Base-by-base conservation (phyloP, 1,284 basidiomycete genomes). In the Irpex sp. region DNA sequence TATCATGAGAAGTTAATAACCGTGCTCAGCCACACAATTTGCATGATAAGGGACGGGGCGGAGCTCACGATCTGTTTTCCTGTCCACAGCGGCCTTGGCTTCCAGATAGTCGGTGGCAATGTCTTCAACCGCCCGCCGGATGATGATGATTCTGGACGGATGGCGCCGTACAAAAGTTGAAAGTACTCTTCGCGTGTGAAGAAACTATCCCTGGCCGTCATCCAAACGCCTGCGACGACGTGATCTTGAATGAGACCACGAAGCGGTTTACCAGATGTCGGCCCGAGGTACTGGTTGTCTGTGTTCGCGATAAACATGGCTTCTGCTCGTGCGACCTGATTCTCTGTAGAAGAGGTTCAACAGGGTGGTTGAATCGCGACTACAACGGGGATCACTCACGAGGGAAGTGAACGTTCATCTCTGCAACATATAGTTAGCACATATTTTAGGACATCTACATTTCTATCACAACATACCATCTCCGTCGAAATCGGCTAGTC, bases 371-470 rank as follows among this genome's bases (percentile, higher is more conserved):
- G 10, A 18, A 51, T 19, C 9, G 23, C 12, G 23, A 21, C 16
- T 52, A n/a, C 16, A 18, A 49, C 48, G 23, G 63, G 64, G 69
- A 53, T 35, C 35, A 80, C 88, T 80, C 78, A 90, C 94, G 96
- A 68, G 96, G 95, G 72, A 99, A 99, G 78, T 99, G 96, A 65
- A 99, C 96, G 78, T 99, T 99, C 96, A 99, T 99, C 76, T 99
- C 94, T 93, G 65, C 49, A 74, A 65, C 39, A n/a, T 21, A 48
- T 14, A 58, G 18, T 45, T 23, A 52, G 37, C 21, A 51, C 36
- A 33, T 63, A 35, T n/a, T 3, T 7, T 12, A 12, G 21, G 18
- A 54, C 21, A 42, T 37, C 21, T 35, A n/a, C n/a, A 57, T 57
- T 28, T 42, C 39, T 42, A 62, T 56, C 49, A 58, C 51, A 7